A percentile compares a stretch with the other conserved stretches of the same genome.
Conservation (phyloP, 352 stramenopile genomes). For the Globisporangium cederbergense region DNA sequence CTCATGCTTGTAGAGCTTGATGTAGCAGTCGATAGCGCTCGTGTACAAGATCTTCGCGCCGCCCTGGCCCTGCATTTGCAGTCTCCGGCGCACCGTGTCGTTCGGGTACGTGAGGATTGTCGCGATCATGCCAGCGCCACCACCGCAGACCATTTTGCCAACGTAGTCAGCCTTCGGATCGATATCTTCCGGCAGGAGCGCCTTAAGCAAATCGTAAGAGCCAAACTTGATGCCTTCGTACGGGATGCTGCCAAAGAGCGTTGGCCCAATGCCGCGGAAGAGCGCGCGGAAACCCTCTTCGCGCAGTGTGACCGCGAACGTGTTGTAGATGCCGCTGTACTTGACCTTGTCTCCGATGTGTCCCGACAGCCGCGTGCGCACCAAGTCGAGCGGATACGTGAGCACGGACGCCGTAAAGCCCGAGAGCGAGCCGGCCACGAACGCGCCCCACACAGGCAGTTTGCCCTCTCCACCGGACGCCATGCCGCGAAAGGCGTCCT, state of each 20-base stretch:
- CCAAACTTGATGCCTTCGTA: constrained; percentile 86
- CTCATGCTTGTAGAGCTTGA: constrained; percentile 57
- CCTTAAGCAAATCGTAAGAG: constrained; percentile 68
- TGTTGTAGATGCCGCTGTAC: constrained; percentile 72
- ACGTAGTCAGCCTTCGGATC: constrained; percentile 55
- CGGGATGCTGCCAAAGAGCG: constrained; percentile 61
- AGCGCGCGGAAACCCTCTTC: constrained; percentile 65
- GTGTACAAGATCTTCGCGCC: constrained; percentile 57
- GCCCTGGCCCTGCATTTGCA: constrained; percentile 86
- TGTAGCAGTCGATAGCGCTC: constrained; percentile 77
- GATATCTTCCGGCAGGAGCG: constrained; percentile 47
- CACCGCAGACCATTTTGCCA: constrained; percentile 73
- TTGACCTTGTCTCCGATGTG: constrained; percentile 60
- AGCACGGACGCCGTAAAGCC: constrained; percentile 83
- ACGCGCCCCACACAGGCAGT: constrained; percentile 54
- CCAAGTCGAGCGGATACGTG: constrained; percentile 85
- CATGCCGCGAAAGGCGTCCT: constrained; percentile 57
- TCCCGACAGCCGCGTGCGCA: constrained; percentile 77
- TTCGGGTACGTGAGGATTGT: constrained; percentile 88
- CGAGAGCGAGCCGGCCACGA: constrained; percentile 66
- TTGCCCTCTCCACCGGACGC: constrained; percentile 20
- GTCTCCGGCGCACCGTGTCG: constrained; percentile 77
- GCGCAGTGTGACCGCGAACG: constrained; percentile 59
- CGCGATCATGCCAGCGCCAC: constrained; percentile 75
- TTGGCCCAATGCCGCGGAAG: constrained; percentile 71